These are phyloP conservation scores for Cenchrus purpureus DNA, from an alignment of 176 grass and related monocot species.

Conservation along the genomic window DNA sequence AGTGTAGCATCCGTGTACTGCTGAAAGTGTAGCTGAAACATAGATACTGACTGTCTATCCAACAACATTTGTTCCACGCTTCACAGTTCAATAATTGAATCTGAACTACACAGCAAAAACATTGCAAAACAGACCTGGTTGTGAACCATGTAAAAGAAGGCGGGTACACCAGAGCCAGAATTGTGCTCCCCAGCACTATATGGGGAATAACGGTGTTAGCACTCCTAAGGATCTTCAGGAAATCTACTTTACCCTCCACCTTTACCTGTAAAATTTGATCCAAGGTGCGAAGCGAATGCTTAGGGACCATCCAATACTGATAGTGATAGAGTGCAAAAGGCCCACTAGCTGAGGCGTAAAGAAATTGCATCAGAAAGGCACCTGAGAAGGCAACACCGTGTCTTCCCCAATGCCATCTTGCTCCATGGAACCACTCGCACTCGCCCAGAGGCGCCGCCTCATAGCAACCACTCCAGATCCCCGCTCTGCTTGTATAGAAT, in stretches of 20 bases:
- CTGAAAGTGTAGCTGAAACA: slow-evolving; percentile 20
- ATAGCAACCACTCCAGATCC: slow-evolving; percentile 8
- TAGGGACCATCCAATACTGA: background rate
- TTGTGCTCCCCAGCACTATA: slow-evolving; percentile 83
- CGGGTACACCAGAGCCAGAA: slow-evolving; percentile 86
- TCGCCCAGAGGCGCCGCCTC: slow-evolving; percentile 33
- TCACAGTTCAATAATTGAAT: slow-evolving; percentile 17
- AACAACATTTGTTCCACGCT: background rate
- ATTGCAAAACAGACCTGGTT: slow-evolving; percentile 53
- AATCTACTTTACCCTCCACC: slow-evolving; percentile 46
- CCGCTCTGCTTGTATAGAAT: slow-evolving; percentile 45
- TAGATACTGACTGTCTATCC: background rate
- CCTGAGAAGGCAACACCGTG: slow-evolving; percentile 41
- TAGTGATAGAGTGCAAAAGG: background rate
- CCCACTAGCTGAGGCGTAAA: background rate
- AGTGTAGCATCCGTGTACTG: background rate
- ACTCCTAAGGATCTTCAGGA: slow-evolving; percentile 66
- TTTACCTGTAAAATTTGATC: slow-evolving; percentile 47
- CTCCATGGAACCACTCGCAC: slow-evolving; percentile 51
- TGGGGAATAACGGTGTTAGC: slow-evolving; percentile 88
- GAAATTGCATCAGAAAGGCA: slow-evolving; percentile 27
- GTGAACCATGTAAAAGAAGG: slow-evolving; percentile 98
- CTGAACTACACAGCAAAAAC: background rate
- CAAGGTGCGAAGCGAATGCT: background rate
- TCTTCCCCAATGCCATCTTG: slow-evolving; percentile 35